Conservation (phyloP, 768 basidiomycete species). For the Pleurotus tuoliensis region DNA sequence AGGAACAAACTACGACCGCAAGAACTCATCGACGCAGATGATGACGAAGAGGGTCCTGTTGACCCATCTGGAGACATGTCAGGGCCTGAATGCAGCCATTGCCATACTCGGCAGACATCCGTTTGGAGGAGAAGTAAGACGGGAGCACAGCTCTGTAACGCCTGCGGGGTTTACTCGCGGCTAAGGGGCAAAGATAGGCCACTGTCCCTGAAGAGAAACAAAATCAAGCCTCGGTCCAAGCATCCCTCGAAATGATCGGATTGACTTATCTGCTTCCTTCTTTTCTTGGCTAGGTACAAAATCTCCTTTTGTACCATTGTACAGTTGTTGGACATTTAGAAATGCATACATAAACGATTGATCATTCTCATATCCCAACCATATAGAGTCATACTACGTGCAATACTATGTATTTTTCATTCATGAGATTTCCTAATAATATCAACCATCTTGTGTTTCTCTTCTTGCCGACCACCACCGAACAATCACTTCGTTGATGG, state of each 20-base stretch:
- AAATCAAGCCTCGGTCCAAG: conserved; percentile 47
- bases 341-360: too few species aligned
- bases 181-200: conserved; percentile 45
- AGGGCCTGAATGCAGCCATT: conserved; percentile 47
- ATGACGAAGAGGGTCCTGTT: conserved; percentile 33
- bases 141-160: conserved; percentile 47
- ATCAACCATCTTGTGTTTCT: too few species aligned
- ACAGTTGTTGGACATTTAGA: too few species aligned
- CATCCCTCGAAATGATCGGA: conserved; percentile 22
- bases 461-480: too few species aligned
- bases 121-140: conserved; percentile 50
- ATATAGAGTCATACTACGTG: too few species aligned
- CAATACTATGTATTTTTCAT: too few species aligned
- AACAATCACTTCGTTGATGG: too few species aligned
- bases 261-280: neutral
- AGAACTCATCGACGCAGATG: conserved; percentile 46
- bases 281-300: neutral
- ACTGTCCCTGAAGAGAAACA: conserved; percentile 40
- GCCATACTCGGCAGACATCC: conserved; percentile 43
- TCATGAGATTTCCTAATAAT: too few species aligned
- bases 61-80: conserved; percentile 38
- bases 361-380: too few species aligned
- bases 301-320: neutral
- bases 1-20: conserved; percentile 43
- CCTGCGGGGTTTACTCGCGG: conserved; percentile 45